Conservation (phyloP, 768 basidiomycete species). For the Postia placenta region DNA sequence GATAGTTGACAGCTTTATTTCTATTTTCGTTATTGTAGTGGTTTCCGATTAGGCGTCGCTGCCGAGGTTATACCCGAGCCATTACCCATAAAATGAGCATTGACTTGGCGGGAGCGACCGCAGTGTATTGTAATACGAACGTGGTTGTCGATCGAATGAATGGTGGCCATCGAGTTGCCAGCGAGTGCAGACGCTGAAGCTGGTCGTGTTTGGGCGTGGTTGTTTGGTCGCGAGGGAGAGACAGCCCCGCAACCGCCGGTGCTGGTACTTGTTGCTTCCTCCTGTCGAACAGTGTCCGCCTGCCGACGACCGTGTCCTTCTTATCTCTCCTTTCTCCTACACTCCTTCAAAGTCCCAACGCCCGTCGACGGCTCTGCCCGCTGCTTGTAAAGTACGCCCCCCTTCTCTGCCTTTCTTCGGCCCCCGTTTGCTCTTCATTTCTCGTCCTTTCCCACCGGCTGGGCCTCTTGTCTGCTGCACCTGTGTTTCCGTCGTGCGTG, state of each 20-base stretch:
- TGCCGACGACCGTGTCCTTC: constrained; percentile 7
- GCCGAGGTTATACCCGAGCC: too few species aligned
- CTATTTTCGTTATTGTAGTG: background rate
- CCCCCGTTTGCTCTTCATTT: constrained; percentile 7
- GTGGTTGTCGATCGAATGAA: too few species aligned
- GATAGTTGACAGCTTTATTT: background rate
- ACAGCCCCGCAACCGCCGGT: background rate
- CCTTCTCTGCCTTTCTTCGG: background rate
- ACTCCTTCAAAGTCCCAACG: constrained; percentile 10
- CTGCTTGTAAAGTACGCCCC: background rate
- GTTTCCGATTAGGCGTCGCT: background rate
- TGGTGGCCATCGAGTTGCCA: too few species aligned
- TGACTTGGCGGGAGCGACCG: too few species aligned
- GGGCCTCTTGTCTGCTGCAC: constrained; percentile 8
- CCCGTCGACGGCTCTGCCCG: constrained; percentile 1
- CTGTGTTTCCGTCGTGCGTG: background rate
- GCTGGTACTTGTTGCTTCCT: background rate
- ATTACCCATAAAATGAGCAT: too few species aligned
- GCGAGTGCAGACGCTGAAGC: background rate
- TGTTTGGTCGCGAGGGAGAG: constrained; percentile 1
- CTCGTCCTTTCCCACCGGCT: constrained; percentile 8
- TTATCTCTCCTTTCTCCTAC: constrained; percentile 8
- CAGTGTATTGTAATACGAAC: too few species aligned
- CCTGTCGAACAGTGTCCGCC: background rate
- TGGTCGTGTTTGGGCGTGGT: background rate